phyloP scores from a whole-genome alignment of 768 basidiomycete species.

The Podaxis sp. region DNA sequence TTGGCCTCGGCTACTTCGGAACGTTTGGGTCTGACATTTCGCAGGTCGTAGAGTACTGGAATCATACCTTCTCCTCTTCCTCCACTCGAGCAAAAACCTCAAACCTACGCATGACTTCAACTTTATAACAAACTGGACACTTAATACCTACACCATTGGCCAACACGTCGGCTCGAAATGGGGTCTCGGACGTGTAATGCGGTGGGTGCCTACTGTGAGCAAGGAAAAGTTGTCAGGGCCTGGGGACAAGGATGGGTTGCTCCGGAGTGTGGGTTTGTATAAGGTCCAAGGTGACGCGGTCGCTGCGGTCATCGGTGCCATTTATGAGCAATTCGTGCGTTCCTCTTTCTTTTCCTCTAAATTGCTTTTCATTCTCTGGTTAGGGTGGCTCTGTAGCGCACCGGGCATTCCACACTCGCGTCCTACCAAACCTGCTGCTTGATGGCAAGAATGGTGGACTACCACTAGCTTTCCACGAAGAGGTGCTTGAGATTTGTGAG shows the following conservation, averaged over 20 bases:
- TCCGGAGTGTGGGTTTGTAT: slow-evolving; percentile 62
- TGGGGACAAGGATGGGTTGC: slow-evolving; percentile 33
- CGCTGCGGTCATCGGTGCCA: slow-evolving; percentile 72
- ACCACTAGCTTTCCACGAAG: slow-evolving; percentile 47
- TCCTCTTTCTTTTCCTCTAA: not conserved
- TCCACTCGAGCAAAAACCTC: slow-evolving; percentile 54
- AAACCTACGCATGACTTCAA: slow-evolving; percentile 55
- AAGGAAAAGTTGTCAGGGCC: slow-evolving; percentile 31
- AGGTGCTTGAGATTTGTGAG: slow-evolving; percentile 42
- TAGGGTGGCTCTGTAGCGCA: slow-evolving; percentile 51
- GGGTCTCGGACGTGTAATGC: slow-evolving; percentile 70
- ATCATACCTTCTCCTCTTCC: slow-evolving; percentile 71
- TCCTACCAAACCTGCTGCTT: slow-evolving; percentile 43
- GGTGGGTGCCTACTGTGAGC: slow-evolving; percentile 67
- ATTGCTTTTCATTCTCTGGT: slow-evolving; percentile 8
- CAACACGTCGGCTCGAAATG: slow-evolving; percentile 75
- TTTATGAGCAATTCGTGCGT: slow-evolving; percentile 79
- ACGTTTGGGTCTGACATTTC: not conserved
- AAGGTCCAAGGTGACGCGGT: slow-evolving; percentile 80
- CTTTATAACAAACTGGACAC: slow-evolving; percentile 50
- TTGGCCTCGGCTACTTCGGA: slow-evolving; percentile 6
- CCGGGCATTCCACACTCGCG: slow-evolving; percentile 48
- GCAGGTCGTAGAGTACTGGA: slow-evolving; percentile 77
- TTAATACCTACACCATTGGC: slow-evolving; percentile 73
- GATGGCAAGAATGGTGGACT: slow-evolving; percentile 34